Evolutionary conservation across 2,329 filamentous ascomycete genomes (phyloP), one percentile per base, ranked within the genome.

Genomic region (Colletotrichum paranaense): DNA sequence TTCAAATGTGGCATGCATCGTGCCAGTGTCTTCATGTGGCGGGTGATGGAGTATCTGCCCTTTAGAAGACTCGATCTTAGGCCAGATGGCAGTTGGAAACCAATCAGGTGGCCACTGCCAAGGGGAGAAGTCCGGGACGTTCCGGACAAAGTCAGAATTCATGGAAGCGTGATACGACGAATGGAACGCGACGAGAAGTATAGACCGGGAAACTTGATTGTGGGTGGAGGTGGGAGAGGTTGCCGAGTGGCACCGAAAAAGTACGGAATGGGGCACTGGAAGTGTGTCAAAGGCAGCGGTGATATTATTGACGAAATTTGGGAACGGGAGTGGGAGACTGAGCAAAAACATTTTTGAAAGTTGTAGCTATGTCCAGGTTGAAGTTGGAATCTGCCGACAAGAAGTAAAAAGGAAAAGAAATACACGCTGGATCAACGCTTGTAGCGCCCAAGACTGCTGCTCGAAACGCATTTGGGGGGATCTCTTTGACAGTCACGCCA

Each of bases 11-110:
- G 93, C 0, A 84, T 93, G 4, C 80, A 86, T 0, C 74, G 75
- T 28, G 68, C 84, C 4, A 89, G 91, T 0, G 92, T 94, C 0
- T 76, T 92, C 0, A 88, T 87, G 2, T 96, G 94, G 94, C 93
- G 91, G 46, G 80, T 94, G 26, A 94, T 96, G 93, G 94, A 96
- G 78, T 95, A 93, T 79, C 84, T 96, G 28, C 94, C 94, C 0
- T 95, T 96, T 82, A 88, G 93, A 1, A 87, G 94, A 28, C 95
- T 97, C 92, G 94, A 96, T 76, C 84, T 96, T 8, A 90, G 91
- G 74, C 73, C 85, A 0, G 92, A 95, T 74, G 93, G 93, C 0
- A 90, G 90, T 0, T 97, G 94, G 94, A 92, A 91, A 80, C 92
- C 93, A 0, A 96, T 97, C 76, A 87, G 91, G 9, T 96, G 94